Conservation (phyloP, 805 yeast genomes). For the Lachancea meyersii region DNA sequence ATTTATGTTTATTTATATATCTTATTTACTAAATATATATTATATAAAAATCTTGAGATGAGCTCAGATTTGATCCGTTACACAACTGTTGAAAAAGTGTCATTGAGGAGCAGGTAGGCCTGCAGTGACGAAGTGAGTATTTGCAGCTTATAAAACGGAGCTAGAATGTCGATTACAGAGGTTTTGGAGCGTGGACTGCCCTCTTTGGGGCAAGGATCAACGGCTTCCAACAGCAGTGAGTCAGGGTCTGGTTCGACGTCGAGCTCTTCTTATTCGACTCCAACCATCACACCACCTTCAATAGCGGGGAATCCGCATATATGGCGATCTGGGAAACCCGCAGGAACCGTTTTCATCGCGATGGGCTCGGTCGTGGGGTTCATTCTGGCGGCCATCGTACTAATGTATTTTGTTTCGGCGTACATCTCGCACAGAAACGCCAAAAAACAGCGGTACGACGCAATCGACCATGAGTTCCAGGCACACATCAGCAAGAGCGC, state of each 20-base stretch:
- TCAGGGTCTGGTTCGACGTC: background rate
- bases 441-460: conserved; percentile 32
- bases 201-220: background rate
- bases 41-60: too few relatives aligned
- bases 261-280: conserved; percentile 17
- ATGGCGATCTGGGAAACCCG: conserved; percentile 53
- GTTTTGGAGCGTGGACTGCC: conserved; percentile 3
- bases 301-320: conserved; percentile 60
- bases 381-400: conserved; percentile 43
- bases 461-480: conserved; percentile 11
- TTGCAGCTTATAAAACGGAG: too few relatives aligned
- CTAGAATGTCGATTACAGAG: background rate
- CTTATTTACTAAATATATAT: too few relatives aligned
- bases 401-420: conserved; percentile 48
- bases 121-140: background rate
- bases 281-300: conserved; percentile 46
- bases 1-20: too few relatives aligned
- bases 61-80: background rate
- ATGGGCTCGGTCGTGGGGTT: conserved; percentile 67
- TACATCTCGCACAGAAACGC: conserved; percentile 47
- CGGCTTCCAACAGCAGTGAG: background rate
- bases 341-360: conserved; percentile 79
- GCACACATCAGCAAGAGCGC: conserved; percentile 1
- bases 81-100: background rate
- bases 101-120: background rate